phyloP scores from a whole-genome alignment of 805 yeast species.

The Ogataea corticis region DNA sequence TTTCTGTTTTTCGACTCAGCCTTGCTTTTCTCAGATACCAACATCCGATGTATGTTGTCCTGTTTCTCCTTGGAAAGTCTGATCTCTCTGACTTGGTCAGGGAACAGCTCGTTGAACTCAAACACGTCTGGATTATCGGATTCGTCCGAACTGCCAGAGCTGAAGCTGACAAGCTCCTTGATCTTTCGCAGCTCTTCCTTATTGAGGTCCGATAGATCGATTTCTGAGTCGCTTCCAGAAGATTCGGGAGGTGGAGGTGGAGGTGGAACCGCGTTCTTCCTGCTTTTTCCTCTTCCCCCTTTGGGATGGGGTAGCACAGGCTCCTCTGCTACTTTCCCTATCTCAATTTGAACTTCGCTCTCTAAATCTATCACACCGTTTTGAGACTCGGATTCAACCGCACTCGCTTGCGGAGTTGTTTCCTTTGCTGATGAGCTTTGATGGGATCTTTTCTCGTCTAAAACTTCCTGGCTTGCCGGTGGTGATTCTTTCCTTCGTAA shows the following conservation, averaged over 20 bases:
- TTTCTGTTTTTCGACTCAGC: too few relatives aligned
- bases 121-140: background rate
- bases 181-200: constrained; percentile 3
- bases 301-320: background rate
- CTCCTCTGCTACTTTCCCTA: background rate
- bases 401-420: too few relatives aligned
- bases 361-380: too few relatives aligned
- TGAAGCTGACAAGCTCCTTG: constrained; percentile 6
- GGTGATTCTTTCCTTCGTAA: too few relatives aligned
- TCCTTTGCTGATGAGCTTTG: too few relatives aligned
- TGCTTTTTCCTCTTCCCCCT: background rate
- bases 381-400: too few relatives aligned
- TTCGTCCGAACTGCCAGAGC: background rate
- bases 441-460: too few relatives aligned
- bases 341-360: too few relatives aligned
- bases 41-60: constrained; percentile 12
- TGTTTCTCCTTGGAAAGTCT: constrained; percentile 7
- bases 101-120: constrained; percentile 9
- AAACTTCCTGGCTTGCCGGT: too few relatives aligned
- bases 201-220: background rate
- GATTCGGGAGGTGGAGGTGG: background rate
- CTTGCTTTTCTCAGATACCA: constrained; percentile 15
- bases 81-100: constrained; percentile 18
- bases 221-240: background rate
- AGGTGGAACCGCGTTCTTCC: background rate